Percentiles rank a stretch among this genome's conserved stretches.
Evolutionary conservation across 2,329 filamentous ascomycete species (phyloP).

Genomic region (Lasiodiplodia citricola): DNA sequence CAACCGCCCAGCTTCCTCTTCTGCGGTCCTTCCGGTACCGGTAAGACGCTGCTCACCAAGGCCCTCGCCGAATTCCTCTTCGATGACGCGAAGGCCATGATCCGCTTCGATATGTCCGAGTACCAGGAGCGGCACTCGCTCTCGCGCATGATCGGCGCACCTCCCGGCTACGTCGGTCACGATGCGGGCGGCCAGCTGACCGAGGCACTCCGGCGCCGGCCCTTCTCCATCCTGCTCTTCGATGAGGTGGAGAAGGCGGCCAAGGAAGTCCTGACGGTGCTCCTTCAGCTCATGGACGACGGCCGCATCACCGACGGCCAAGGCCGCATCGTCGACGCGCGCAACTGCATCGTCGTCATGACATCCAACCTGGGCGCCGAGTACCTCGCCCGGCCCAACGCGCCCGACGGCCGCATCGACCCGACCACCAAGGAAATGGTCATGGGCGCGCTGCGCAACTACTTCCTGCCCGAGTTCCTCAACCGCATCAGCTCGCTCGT

Average conservation of each 20-base stretch:
- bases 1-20: conserved; percentile 98
- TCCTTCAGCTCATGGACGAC: conserved; percentile 99
- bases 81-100: conserved; percentile 96
- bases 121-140: conserved; percentile 97
- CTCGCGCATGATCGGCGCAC: conserved; percentile 96
- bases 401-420: conserved; percentile 84
- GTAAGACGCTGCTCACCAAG: conserved; percentile 97
- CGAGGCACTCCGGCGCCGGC: conserved; percentile 88
- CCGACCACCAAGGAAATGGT: conserved; percentile 84
- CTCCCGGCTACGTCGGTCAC: conserved; percentile 95
- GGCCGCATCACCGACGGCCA: conserved; percentile 98
- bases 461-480: conserved; percentile 97
- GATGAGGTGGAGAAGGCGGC: conserved; percentile 99
- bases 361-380: conserved; percentile 97
- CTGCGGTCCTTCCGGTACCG: conserved; percentile 96
- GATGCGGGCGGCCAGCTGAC: conserved; percentile 96
- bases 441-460: conserved; percentile 87
- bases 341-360: conserved; percentile 99
- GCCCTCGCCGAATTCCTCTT: conserved; percentile 97
- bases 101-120: conserved; percentile 99
- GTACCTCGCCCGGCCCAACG: conserved; percentile 80
- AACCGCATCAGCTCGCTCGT: conserved; percentile 96
- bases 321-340: conserved; percentile 90
- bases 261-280: conserved; percentile 94
- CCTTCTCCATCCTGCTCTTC: conserved; percentile 97